Conservation (phyloP, 805 yeast species). For the Metschnikowia borealis region DNA sequence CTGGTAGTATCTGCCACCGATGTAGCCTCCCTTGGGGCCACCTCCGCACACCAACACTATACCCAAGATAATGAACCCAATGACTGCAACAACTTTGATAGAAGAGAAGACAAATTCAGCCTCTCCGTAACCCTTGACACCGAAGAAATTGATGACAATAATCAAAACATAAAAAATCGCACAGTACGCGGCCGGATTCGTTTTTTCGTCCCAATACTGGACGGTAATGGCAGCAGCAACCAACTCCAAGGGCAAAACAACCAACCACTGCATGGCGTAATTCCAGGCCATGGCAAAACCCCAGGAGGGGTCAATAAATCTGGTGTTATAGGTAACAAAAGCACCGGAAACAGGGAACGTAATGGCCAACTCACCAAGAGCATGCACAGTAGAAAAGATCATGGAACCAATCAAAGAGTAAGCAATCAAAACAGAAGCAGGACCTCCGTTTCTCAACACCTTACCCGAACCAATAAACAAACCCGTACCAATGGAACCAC, state of each 20-base stretch:
- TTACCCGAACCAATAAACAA: conserved; percentile 71
- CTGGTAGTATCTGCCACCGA: conserved; percentile 38
- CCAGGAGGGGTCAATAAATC: conserved; percentile 64
- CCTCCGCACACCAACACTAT: conserved; percentile 52
- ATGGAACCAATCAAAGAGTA: conserved; percentile 36
- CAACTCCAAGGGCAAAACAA: conserved; percentile 61
- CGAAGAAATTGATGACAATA: conserved; percentile 21
- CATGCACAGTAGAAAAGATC: conserved; percentile 34
- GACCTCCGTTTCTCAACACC: conserved; percentile 63
- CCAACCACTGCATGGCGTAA: conserved; percentile 51
- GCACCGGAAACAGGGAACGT: conserved; percentile 48
- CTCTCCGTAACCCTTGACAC: conserved; percentile 39
- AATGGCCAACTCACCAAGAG: conserved; percentile 49
- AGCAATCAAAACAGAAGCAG: conserved; percentile 49
- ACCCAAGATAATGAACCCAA: conserved; percentile 56
- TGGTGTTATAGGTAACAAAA: conserved; percentile 54
- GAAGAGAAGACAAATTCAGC: conserved; percentile 63
- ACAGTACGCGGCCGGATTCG: conserved; percentile 56
- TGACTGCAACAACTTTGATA: conserved; percentile 58
- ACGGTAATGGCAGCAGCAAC: conserved; percentile 59
- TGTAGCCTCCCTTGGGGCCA: conserved; percentile 34
- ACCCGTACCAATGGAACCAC: conserved; percentile 84
- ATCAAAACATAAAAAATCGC: conserved; percentile 53
- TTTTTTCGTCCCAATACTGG: conserved; percentile 47
- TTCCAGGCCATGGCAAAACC: conserved; percentile 75